Conservation (phyloP, 2,329 filamentous ascomycete species). For the Clonostachys chloroleuca region DNA sequence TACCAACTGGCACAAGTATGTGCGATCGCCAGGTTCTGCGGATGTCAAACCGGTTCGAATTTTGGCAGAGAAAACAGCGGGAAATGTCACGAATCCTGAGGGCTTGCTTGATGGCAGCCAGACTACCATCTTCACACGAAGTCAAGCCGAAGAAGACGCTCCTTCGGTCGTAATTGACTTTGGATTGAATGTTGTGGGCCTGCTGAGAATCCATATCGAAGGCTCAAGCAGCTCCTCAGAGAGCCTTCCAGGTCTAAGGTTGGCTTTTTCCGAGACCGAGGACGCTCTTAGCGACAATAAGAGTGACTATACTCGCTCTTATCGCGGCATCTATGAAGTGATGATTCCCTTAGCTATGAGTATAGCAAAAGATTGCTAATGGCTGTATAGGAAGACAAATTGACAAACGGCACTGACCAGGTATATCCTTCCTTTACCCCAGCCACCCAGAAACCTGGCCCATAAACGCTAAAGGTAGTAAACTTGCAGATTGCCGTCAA, state of each 20-base stretch:
- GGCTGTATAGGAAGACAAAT: slow-evolving; percentile 8
- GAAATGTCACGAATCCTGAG: slow-evolving; percentile 1
- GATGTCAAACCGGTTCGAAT: not conserved
- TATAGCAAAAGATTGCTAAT: not conserved
- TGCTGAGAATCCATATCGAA: slow-evolving; percentile 34
- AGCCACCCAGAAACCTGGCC: not conserved
- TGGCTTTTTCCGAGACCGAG: slow-evolving; percentile 44
- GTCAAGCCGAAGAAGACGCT: slow-evolving; percentile 9
- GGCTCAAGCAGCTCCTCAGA: slow-evolving; percentile 16
- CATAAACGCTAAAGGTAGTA: slow-evolving; percentile 12
- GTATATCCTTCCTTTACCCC: not conserved
- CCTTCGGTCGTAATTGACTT: slow-evolving; percentile 43
- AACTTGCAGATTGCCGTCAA: slow-evolving; percentile 34
- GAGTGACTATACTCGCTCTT: slow-evolving; percentile 43
- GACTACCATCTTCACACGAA: not conserved
- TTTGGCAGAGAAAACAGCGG: not conserved
- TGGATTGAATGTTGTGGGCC: slow-evolving; percentile 39
- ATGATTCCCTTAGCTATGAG: slow-evolving; percentile 4
- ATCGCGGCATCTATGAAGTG: slow-evolving; percentile 21
- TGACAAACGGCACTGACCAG: slow-evolving; percentile 43
- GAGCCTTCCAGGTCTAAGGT: slow-evolving; percentile 30
- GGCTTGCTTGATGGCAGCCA: not conserved
- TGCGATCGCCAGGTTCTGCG: not conserved
- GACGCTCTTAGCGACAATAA: slow-evolving; percentile 30
- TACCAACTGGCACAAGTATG: slow-evolving; percentile 3